Conservation (phyloP, 306 rosid species). For the Cicer arietinum region DNA sequence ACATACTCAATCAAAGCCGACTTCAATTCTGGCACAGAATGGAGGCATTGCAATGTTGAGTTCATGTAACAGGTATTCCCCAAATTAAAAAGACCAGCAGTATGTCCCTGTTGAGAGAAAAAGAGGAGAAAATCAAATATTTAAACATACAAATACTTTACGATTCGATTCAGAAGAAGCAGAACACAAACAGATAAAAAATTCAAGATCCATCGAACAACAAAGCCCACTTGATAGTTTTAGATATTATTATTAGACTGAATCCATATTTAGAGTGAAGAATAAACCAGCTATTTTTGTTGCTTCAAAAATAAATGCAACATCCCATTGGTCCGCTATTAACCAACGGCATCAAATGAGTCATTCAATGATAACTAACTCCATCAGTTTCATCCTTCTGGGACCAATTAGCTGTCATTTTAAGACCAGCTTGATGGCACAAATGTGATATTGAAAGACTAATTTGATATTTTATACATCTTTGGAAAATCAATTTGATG, state of each 20-base stretch:
- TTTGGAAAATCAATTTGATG: not conserved
- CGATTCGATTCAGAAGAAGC: conserved; percentile 15
- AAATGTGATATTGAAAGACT: not conserved
- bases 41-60: conserved; percentile 97
- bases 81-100: conserved; percentile 93
- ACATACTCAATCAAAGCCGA: conserved; percentile 87
- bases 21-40: conserved; percentile 98
- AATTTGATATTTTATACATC: not conserved
- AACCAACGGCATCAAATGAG: not conserved
- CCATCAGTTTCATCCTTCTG: conserved; percentile 6
- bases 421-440: not conserved
- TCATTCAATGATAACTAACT: conserved; percentile 32
- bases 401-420: conserved; percentile 18
- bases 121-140: conserved; percentile 31
- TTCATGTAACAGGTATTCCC: conserved; percentile 99
- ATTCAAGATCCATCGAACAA: conserved; percentile 24
- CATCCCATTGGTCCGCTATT: conserved; percentile 6
- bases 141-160: conserved; percentile 8
- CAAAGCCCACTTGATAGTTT: not conserved
- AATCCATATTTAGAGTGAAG: conserved; percentile 9
- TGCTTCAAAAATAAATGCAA: conserved; percentile 1
- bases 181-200: conserved; percentile 20
- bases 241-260: not conserved
- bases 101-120: conserved; percentile 67
- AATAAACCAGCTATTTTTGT: not conserved